phyloP scores from a whole-genome alignment of 345 rosid species.

The Rhodamnia argentea region DNA sequence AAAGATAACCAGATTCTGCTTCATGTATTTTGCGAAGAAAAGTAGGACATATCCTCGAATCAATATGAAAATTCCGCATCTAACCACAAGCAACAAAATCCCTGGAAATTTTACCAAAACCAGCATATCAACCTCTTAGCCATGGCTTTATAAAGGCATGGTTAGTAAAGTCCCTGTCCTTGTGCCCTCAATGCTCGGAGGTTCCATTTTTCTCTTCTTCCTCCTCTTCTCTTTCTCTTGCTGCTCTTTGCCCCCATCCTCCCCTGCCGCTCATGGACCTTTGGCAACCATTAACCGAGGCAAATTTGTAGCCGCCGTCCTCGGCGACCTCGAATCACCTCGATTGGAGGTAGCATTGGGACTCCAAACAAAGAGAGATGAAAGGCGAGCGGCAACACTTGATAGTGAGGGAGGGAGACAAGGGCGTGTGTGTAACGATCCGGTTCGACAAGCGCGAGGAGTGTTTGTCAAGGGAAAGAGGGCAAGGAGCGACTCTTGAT shows the following conservation, averaged over 20 bases:
- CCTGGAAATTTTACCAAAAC: background rate
- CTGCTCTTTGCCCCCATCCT: slow-evolving; percentile 33
- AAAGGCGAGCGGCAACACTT: background rate
- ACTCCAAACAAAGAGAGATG: background rate
- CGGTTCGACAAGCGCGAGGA: rapidly evolving
- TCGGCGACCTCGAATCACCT: background rate
- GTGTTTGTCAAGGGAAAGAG: background rate
- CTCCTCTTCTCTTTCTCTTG: slow-evolving; percentile 63
- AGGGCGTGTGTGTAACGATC: background rate
- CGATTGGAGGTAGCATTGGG: background rate
- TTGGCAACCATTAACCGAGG: background rate
- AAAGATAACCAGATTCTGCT: background rate
- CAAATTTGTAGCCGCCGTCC: background rate
- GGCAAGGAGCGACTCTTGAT: rapidly evolving
- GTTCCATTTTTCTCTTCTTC: slow-evolving; percentile 50
- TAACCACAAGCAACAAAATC: background rate
- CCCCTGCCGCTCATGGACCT: background rate
- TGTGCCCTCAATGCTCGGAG: slow-evolving; percentile 43
- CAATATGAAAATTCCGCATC: background rate
- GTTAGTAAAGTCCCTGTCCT: slow-evolving; percentile 49
- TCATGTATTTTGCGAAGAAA: background rate
- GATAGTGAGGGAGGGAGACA: background rate
- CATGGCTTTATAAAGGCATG: slow-evolving; percentile 36
- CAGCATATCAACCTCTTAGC: background rate
- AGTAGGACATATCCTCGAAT: background rate